A percentile compares a stretch with the other conserved stretches of the same genome.
These are phyloP conservation scores for Mayamaea pseudoterrestris DNA, from an alignment of 108 stramenopile species.

Conservation along the genomic window DNA sequence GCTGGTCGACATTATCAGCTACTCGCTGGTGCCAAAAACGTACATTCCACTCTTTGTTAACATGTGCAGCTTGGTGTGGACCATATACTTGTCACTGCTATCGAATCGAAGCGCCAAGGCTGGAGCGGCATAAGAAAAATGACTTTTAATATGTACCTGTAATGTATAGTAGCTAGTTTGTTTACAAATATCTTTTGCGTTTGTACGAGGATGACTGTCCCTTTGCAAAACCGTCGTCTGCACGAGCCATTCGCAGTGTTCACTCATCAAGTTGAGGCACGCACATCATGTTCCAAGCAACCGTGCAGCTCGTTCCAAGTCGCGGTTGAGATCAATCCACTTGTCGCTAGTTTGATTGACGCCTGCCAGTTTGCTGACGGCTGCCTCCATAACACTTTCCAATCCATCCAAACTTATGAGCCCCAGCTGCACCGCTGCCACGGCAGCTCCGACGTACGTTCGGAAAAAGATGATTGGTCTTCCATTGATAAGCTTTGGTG, in stretches of 20 bases:
- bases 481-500: constrained; percentile 74
- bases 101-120: too few relatives aligned
- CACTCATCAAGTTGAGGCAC: too few relatives aligned
- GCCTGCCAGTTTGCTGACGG: constrained; percentile 28
- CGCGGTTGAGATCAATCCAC: constrained; percentile 56
- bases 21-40: constrained; percentile 45
- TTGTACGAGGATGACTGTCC: too few relatives aligned
- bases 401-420: constrained; percentile 72
- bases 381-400: constrained; percentile 58
- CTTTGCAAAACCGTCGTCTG: too few relatives aligned
- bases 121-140: too few relatives aligned
- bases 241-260: too few relatives aligned
- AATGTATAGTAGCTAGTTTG: too few relatives aligned
- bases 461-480: constrained; percentile 83
- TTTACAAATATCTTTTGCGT: too few relatives aligned
- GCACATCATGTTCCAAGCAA: neutral
- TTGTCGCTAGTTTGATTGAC: constrained; percentile 49
- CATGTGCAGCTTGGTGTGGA: constrained; percentile 73
- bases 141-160: too few relatives aligned
- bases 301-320: constrained; percentile 24
- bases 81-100: constrained; percentile 70
- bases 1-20: constrained; percentile 73
- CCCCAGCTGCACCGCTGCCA: constrained; percentile 61
- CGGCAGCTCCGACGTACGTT: constrained; percentile 90
- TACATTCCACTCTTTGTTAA: constrained; percentile 80